Conservation (phyloP, 2,329 filamentous ascomycete species). For the Colletotrichum sp. region DNA sequence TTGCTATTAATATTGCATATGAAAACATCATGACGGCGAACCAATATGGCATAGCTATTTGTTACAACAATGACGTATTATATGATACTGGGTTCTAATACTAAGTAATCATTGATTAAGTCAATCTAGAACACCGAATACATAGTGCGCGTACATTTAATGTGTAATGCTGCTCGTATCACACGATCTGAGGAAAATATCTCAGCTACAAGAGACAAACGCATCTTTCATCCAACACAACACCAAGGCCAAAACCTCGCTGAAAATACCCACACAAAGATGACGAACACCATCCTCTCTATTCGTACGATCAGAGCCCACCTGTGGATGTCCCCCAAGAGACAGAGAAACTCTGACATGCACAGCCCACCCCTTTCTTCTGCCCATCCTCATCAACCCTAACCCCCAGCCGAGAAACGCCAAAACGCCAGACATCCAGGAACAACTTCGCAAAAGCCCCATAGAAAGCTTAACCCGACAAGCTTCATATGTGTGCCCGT, state of each 20-base stretch:
- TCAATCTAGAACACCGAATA: background rate
- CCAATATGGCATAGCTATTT: fast-evolving
- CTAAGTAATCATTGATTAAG: background rate
- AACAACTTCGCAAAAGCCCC: background rate
- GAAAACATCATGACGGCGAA: fast-evolving
- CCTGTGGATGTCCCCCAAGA: background rate
- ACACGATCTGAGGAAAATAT: background rate
- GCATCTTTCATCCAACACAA: background rate
- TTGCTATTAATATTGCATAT: fast-evolving
- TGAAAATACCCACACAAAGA: background rate
- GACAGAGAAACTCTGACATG: background rate
- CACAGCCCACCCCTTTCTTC: background rate
- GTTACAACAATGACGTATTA: fast-evolving
- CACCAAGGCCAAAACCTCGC: background rate
- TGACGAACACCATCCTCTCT: background rate
- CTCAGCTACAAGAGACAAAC: background rate
- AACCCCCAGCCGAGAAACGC: background rate
- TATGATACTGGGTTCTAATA: fast-evolving
- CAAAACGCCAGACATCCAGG: background rate
- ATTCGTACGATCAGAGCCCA: background rate
- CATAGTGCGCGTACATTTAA: background rate
- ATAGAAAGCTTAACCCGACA: background rate
- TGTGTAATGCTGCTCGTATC: background rate
- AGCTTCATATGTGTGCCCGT: background rate
- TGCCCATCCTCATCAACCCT: background rate